Evolutionary conservation across 768 basidiomycete species (phyloP).

Genomic region (Amyloporia xantha): DNA sequence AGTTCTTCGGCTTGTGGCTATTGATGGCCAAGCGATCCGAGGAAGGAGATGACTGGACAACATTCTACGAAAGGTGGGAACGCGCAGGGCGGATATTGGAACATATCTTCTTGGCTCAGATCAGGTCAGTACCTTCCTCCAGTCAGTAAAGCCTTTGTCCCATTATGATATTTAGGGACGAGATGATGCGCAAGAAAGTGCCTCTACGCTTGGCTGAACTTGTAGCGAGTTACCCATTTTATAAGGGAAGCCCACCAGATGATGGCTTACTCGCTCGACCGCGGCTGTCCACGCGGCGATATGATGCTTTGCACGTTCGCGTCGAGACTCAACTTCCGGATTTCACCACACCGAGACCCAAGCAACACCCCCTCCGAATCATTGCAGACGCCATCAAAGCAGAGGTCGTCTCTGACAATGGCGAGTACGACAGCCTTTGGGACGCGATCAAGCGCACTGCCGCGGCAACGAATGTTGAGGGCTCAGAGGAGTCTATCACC

Average conservation of each 20-base stretch:
- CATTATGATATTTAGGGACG: constrained; percentile 39
- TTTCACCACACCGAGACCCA: constrained; percentile 26
- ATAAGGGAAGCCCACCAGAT: constrained; percentile 25
- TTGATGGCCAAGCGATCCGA: constrained; percentile 42
- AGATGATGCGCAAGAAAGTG: constrained; percentile 47
- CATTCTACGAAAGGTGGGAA: constrained; percentile 75
- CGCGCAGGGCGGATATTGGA: constrained; percentile 64
- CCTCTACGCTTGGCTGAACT: constrained; percentile 68
- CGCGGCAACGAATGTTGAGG: constrained; percentile 19
- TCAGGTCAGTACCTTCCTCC: constrained; percentile 42
- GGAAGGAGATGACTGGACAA: constrained; percentile 49
- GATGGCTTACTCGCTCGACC: constrained; percentile 51
- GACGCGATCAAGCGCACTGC: constrained; percentile 40
- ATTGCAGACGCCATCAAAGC: constrained; percentile 57
- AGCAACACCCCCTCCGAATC: constrained; percentile 50
- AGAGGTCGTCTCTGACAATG: constrained; percentile 26
- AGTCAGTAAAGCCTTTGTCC: background rate
- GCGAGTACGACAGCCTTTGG: constrained; percentile 44
- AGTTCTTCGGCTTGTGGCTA: constrained; percentile 70
- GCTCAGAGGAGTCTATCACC: constrained; percentile 1
- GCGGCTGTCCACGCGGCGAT: constrained; percentile 58
- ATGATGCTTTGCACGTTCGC: constrained; percentile 61
- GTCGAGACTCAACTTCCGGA: constrained; percentile 48
- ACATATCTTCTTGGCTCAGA: constrained; percentile 66
- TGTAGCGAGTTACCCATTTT: constrained; percentile 63